These are phyloP conservation scores for Penstemon newberryi DNA, from an alignment of 257 asterid species.

Conservation along the genomic window DNA sequence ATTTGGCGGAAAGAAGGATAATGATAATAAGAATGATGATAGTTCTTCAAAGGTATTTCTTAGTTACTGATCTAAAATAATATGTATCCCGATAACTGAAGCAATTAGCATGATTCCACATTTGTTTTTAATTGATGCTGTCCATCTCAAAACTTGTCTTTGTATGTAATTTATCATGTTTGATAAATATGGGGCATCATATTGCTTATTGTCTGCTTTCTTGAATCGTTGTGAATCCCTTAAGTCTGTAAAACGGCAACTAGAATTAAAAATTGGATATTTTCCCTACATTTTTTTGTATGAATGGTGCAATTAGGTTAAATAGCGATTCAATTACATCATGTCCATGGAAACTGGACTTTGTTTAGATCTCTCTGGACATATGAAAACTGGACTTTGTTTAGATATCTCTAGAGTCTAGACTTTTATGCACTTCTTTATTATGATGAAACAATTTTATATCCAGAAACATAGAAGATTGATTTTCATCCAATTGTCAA, in stretches of 20 bases:
- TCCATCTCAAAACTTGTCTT: not conserved
- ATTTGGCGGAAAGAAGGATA: conserved; percentile 81
- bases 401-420: not conserved
- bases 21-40: conserved; percentile 58
- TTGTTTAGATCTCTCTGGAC: not conserved
- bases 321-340: no score
- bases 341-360: not conserved
- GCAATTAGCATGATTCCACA: not conserved
- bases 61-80: conserved; percentile 6
- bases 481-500: not conserved
- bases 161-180: not conserved
- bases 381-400: not conserved
- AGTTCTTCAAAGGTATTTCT: conserved; percentile 60
- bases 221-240: not conserved
- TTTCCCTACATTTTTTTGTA: not conserved
- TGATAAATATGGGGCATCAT: not conserved
- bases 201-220: not conserved
- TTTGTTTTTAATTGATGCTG: not conserved
- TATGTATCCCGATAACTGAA: not conserved
- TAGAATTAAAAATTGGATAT: not conserved
- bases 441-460: not conserved
- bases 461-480: not conserved
- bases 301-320: no score
- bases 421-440: not conserved
- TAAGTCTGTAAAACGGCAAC: not conserved